Conservation (phyloP, 495 filamentous ascomycete genomes). For the Neurospora tetrasperma region DNA sequence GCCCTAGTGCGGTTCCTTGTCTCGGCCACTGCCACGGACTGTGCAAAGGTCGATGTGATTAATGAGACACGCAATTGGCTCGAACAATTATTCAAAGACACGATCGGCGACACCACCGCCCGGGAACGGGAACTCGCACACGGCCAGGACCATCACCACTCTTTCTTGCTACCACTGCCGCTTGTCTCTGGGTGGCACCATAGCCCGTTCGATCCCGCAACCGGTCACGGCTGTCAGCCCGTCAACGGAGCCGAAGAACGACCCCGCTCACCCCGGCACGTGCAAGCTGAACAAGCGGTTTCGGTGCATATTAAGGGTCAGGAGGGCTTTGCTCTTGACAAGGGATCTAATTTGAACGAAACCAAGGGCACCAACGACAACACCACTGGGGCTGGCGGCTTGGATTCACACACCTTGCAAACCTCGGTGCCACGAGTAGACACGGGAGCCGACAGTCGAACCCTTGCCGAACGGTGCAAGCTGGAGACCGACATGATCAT, state of each 20-base stretch:
- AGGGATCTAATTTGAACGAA: not conserved
- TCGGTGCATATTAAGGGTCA: not conserved
- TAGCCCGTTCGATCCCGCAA: not conserved
- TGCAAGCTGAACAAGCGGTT: not conserved
- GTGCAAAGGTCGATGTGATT: not conserved
- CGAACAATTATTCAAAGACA: not conserved
- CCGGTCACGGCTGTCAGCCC: not conserved
- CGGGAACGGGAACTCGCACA: not conserved
- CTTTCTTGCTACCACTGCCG: not conserved
- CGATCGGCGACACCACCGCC: not conserved
- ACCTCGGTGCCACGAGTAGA: constrained; percentile 25
- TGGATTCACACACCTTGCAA: not conserved
- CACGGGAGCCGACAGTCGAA: constrained; percentile 29
- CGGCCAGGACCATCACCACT: not conserved
- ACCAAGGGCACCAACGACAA: not conserved
- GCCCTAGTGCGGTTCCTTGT: not conserved
- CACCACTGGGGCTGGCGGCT: not conserved
- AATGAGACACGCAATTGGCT: not conserved
- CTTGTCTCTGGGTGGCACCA: not conserved
- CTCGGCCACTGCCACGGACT: not conserved
- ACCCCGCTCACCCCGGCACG: not conserved
- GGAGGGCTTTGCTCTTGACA: not conserved
- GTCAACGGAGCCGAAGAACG: not conserved
- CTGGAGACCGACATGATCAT: constrained; percentile 25
- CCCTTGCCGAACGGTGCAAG: constrained; percentile 34